Base-by-base conservation (phyloP, 176 grass and related monocot species). In the Aegilops longissima region DNA sequence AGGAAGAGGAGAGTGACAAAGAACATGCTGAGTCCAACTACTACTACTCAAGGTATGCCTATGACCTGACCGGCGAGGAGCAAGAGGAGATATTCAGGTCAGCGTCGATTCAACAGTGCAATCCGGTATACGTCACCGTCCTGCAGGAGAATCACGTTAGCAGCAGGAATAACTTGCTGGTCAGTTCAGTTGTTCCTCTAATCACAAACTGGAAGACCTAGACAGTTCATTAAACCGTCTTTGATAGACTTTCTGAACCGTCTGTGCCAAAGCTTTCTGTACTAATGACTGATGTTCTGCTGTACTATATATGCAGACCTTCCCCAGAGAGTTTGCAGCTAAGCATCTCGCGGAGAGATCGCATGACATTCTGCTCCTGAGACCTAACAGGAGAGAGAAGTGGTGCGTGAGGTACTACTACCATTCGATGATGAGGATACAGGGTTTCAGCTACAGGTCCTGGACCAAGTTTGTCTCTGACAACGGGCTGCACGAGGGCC, bases 261-360 rank as follows among this genome's bases (percentile, higher is more conserved):
- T 59, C 54, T 20, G 5, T 51, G 49, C 49, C 17, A 8, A 29
- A 49, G 42, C 23, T 75, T 29, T 73, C 38, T 10, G 6, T 73
- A 25, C 3, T 73, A 44, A n/a, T 29, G 40, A 14, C 13, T 70
- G 30, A 10, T 61, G 45, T 12, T 9, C 42, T 62, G 51, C 5
- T 52, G 4, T 38, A 44, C 6, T 9, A 5, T 8, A 75, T 75
- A 56, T 11, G 77, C 81, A 95, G 91, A 13, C 4, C 67, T 31
- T 93, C 40, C 80, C 87, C 40, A 56, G 6, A 14, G 24, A 8
- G 25, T 89, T 95, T 67, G 80, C 63, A 7, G 68, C 45, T 8
- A 31, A 87, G 21, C 86, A 95, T 80, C 76, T 91, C n/a, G 70
- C 61, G 61, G 23, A 51, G 40, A 67, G 83, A 33, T 71, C 71